Base-by-base conservation (phyloP, 805 yeast species). In the Saccharomycopsis vini region DNA sequence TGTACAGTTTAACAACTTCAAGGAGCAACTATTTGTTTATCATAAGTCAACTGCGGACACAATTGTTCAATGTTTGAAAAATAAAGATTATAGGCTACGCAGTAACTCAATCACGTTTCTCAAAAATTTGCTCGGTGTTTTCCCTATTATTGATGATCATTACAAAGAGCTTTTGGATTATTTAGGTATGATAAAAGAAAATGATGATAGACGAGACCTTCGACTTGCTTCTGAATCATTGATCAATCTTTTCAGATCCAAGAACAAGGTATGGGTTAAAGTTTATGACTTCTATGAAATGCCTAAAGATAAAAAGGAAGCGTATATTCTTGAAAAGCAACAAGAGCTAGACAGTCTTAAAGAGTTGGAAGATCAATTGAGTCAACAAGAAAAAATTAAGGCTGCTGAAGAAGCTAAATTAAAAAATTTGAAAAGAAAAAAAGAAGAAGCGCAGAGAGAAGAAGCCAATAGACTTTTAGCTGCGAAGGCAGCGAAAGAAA, bases 21-120 rank as follows among this genome's bases (percentile, higher is more conserved):
- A n/a, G n/a, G n/a, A n/a, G n/a, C n/a, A n/a, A n/a, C n/a, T n/a
- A n/a, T n/a, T n/a, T n/a, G n/a, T n/a, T n/a, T n/a, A n/a, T n/a
- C n/a, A n/a, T n/a, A n/a, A n/a, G n/a, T n/a, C n/a, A n/a, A n/a
- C n/a, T n/a, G n/a, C n/a, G n/a, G n/a, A n/a, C n/a, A n/a, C n/a
- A n/a, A 50, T 79, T 7, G 51, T 59, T 7, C 51, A 57, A 2
- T 66, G 78, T 3, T 61, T 81, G 36, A 54, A 58, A 16, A 69
- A 73, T 5, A 58, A 63, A 3, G 81, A 81, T 44, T 89, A 87
- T 58, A 81, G 84, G 76, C 78, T 83, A 2, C 71, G 92, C 42
- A 74, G 88, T 44, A 89, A 88, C 60, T 75, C 86, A 3, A 83
- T 88, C 46, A 81, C 84, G 1, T 75, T 86, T 53, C 64, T 88